Conservation (phyloP, 176 grass and related monocot species). For the Canna indica region DNA sequence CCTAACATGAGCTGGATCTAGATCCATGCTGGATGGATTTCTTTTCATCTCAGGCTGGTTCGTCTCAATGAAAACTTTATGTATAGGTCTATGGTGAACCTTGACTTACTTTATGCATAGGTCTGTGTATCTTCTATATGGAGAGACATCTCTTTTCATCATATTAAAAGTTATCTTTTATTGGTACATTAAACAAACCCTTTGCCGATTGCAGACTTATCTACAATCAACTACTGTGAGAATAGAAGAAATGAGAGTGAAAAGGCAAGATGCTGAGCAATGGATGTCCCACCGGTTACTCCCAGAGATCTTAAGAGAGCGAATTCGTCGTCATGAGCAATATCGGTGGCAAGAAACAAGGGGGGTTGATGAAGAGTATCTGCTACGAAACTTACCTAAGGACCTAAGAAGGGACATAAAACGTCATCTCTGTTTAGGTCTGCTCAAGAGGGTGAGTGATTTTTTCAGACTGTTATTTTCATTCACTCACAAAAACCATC, state of each 20-base stretch:
- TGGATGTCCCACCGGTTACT: slow-evolving; percentile 18
- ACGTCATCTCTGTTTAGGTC: slow-evolving; percentile 12
- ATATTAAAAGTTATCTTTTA: not conserved
- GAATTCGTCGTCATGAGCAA: slow-evolving; percentile 16
- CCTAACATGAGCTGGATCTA: not conserved
- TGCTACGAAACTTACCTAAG: slow-evolving; percentile 5
- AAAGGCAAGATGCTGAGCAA: slow-evolving; percentile 19
- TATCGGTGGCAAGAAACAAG: slow-evolving; percentile 20
- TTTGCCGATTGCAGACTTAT: slow-evolving; percentile 8
- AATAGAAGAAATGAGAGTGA: slow-evolving; percentile 22
- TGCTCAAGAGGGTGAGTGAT: slow-evolving; percentile 3
- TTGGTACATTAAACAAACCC: not conserved
- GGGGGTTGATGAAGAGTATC: slow-evolving; percentile 13
- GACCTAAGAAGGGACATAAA: slow-evolving; percentile 18
- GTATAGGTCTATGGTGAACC: too few relatives aligned
- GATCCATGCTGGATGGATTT: not conserved
- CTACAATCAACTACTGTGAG: slow-evolving; percentile 15
- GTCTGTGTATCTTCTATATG: not conserved
- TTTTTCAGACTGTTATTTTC: not conserved
- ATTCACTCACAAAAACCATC: not conserved
- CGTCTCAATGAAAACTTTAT: not conserved
- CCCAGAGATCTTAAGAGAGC: slow-evolving; percentile 13
- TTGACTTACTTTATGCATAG: not conserved
- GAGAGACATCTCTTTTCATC: not conserved
- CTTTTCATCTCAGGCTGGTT: not conserved